Percentiles rank a stretch among this genome's conserved stretches.
These are phyloP conservation scores for Oryza coarctata DNA, from an alignment of 176 grass and related monocot species.

Conservation along the genomic window DNA sequence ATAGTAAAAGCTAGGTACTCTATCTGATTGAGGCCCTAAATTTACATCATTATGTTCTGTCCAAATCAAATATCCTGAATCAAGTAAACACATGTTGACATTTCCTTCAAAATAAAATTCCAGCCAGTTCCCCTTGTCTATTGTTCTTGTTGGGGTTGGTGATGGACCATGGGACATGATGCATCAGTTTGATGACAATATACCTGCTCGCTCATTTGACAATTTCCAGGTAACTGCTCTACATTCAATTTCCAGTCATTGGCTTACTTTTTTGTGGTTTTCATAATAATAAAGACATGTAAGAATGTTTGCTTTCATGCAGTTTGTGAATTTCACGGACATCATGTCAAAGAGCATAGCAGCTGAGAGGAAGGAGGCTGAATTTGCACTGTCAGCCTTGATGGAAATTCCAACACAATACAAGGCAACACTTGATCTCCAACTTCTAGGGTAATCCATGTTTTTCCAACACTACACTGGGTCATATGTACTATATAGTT, in stretches of 20 bases:
- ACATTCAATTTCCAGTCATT: conserved; percentile 14
- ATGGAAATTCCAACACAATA: conserved; percentile 97
- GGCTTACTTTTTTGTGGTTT: neutral
- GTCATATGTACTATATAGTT: neutral
- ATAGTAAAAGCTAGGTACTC: conserved; percentile 95
- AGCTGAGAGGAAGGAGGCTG: conserved; percentile 78
- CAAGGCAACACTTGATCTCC: conserved; percentile 92
- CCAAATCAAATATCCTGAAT: neutral
- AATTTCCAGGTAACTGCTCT: conserved; percentile 80
- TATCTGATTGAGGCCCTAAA: conserved; percentile 7
- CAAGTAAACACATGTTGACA: neutral
- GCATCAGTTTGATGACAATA: conserved; percentile 97
- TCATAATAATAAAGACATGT: neutral
- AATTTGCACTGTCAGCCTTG: conserved; percentile 86
- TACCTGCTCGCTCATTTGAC: conserved; percentile 91
- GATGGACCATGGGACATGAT: conserved; percentile 99
- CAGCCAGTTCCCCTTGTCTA: conserved; percentile 85
- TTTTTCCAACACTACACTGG: neutral
- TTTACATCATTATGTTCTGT: conserved; percentile 17
- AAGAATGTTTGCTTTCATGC: conserved; percentile 40
- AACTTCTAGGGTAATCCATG: conserved; percentile 79
- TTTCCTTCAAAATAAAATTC: conserved; percentile 25
- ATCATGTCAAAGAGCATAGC: conserved; percentile 94
- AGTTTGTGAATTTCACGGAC: conserved; percentile 99
- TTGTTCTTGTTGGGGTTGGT: conserved; percentile 96